A percentile compares a stretch with the other conserved stretches of the same genome.
Evolutionary conservation across 1,284 basidiomycete species (phyloP).

Genomic region (Trichosporon coremiiforme): DNA sequence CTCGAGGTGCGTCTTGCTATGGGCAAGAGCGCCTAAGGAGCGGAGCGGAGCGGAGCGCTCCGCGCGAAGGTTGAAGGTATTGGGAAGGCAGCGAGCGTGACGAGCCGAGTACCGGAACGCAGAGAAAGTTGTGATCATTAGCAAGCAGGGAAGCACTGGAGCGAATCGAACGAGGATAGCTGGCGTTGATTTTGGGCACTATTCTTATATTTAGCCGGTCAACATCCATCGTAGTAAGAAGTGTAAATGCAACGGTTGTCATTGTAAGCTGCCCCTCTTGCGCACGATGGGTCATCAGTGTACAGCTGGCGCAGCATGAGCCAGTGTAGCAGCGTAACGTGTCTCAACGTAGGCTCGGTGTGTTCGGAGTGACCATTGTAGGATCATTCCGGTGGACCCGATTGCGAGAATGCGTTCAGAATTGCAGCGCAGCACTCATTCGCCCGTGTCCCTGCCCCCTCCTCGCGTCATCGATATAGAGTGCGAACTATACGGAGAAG

Average conservation of each 20-base stretch:
- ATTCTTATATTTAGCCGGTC: not conserved
- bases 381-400: not conserved
- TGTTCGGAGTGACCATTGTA: not conserved
- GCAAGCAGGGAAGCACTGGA: not conserved
- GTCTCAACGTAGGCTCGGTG: not conserved
- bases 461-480: not conserved
- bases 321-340: not conserved
- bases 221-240: not conserved
- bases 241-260: conserved; percentile 2
- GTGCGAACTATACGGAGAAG: no score
- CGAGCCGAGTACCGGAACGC: no score
- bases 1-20: conserved; percentile 35
- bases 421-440: no score
- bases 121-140: not conserved
- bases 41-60: no score
- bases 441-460: no score
- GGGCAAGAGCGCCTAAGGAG: conserved; percentile 7
- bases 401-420: not conserved
- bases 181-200: not conserved
- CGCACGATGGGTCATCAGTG: no score
- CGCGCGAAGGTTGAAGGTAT: not conserved
- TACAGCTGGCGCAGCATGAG: no score
- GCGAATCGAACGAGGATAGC: not conserved
- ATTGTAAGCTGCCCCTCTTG: not conserved
- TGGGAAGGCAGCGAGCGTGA: not conserved